Evolutionary conservation across 768 basidiomycete species (phyloP), one percentile per base, ranked within the genome.

Genomic region (Hygrocybe coccinea): DNA sequence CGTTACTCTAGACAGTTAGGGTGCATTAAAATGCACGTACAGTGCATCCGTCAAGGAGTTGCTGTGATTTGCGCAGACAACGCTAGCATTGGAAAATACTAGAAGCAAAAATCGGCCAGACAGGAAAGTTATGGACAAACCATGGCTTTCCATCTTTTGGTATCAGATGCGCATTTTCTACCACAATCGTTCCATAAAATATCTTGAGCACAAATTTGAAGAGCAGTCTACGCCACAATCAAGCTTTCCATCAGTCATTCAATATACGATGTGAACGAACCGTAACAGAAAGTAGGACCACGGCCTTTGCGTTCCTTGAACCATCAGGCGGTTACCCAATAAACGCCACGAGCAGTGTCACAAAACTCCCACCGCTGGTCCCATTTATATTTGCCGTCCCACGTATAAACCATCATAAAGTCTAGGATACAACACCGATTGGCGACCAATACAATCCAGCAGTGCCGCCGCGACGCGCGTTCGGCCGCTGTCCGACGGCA

Each of bases 141-240:
- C 87, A 90, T 61, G 92, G 88, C 52, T 75, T 71, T 2, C 91
- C 92, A 10, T 79, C 84, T 62, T 75, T 69, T 19, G 91, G 89
- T 50, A 95, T 82, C 50, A 82, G 70, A 45, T 90, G 73, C 3
- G 75, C 74, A 65, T 89, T 88, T 68, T 95, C 90, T 14, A 95
- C 79, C 22, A 94, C 88, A 54, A 95, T 91, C 9, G 86, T 82
- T 1, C 89, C 89, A 68, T 95, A 95, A 72, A 95, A 95, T 59
- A 93, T 89, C 67, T 89, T 89, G 64, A 95, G 83, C 2, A 92
- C 90, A 61, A 93, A 86, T 61, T 80, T 81, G 67, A 90, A 91
- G 25, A 91, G 74, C 15, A 84, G 65, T 35, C 88, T 90, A 50
- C 12, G 36, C 5, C 17, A 17, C 24, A 14, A 29, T 21, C 59